These are phyloP conservation scores for Penicillium dipodomyicola DNA, from an alignment of 495 filamentous ascomycete genomes.

Conservation along the genomic window DNA sequence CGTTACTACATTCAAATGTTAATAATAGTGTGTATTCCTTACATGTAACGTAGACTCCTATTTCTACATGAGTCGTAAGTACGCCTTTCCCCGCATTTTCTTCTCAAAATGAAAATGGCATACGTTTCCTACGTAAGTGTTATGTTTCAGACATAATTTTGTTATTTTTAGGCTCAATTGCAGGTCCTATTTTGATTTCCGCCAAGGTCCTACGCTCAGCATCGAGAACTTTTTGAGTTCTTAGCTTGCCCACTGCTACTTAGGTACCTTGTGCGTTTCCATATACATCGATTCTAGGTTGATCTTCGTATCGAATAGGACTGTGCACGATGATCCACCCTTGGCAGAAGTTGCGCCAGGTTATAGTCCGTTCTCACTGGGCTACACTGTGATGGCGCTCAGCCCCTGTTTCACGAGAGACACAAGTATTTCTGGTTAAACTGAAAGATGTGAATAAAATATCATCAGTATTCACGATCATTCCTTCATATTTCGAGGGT, in stretches of 20 bases:
- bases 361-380: neutral
- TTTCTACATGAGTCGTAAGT: slow-evolving; percentile 3
- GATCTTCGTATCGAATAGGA: slow-evolving; percentile 1
- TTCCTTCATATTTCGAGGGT: neutral
- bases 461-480: neutral
- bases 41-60: neutral
- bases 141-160: neutral
- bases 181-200: slow-evolving; percentile 3
- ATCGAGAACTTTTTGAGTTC: neutral
- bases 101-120: no score
- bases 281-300: neutral
- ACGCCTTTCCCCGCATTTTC: slow-evolving; percentile 8
- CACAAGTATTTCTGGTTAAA: neutral
- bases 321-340: slow-evolving; percentile 20
- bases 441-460: neutral
- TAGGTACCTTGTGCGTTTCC: neutral
- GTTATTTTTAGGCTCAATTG: neutral
- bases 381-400: neutral
- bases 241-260: neutral
- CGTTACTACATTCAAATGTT: no score
- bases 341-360: slow-evolving; percentile 3
- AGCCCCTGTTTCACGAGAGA: neutral
- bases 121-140: neutral
- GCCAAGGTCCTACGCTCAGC: neutral
- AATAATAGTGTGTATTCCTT: neutral